A percentile compares a stretch with the other conserved stretches of the same genome.
These are phyloP conservation scores for Phlebopus sp. DNA, from an alignment of 1,284 basidiomycete species.

Conservation along the genomic window DNA sequence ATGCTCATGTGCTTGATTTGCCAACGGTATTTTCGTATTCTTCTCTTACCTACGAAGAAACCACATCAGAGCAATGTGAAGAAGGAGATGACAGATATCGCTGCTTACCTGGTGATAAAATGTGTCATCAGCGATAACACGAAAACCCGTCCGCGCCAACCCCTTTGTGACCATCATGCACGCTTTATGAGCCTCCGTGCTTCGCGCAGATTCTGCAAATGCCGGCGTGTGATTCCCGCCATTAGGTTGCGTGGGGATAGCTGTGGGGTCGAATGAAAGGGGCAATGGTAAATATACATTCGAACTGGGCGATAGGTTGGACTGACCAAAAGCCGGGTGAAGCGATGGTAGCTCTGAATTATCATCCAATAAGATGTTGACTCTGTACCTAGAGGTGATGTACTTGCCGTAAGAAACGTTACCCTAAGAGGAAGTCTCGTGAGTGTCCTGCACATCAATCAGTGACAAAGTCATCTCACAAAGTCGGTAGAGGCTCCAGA, in stretches of 20 bases:
- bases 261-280: constrained; percentile 32
- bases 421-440: constrained; percentile 41
- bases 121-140: constrained; percentile 52
- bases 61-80: background rate
- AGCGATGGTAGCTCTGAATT: constrained; percentile 56
- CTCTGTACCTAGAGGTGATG: constrained; percentile 12
- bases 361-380: constrained; percentile 13
- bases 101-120: constrained; percentile 55
- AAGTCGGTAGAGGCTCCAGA: constrained; percentile 64
- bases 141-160: constrained; percentile 58
- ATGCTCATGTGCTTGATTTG: background rate
- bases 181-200: constrained; percentile 58
- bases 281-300: constrained; percentile 10
- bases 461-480: constrained; percentile 37
- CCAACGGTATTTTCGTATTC: constrained; percentile 26
- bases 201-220: constrained; percentile 60
- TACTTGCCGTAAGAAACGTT: constrained; percentile 63
- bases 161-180: constrained; percentile 58
- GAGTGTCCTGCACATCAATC: constrained; percentile 1
- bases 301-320: background rate
- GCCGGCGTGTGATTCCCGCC: constrained; percentile 69
- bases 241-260: constrained; percentile 59
- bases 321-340: constrained; percentile 58
- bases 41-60: constrained; percentile 30
- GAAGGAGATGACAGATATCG: background rate